These are phyloP conservation scores for Emmonsiellopsis sp. DNA, from an alignment of 2,329 filamentous ascomycete genomes.

Conservation along the genomic window DNA sequence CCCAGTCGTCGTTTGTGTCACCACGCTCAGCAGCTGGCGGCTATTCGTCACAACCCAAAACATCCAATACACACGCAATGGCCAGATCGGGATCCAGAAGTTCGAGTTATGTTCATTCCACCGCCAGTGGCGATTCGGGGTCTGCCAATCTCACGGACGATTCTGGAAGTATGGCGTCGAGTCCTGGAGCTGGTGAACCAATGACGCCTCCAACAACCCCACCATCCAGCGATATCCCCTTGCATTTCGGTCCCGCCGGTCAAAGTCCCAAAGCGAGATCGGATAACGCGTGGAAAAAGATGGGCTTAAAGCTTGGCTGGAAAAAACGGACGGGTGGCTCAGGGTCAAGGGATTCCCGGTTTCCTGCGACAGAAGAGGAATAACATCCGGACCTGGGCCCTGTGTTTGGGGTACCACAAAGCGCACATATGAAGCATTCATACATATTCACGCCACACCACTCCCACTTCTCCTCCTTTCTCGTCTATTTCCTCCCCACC, in stretches of 20 bases:
- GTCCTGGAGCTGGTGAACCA: conserved; percentile 31
- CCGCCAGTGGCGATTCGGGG: conserved; percentile 27
- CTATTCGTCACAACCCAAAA: conserved; percentile 18
- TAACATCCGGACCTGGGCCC: conserved; percentile 6
- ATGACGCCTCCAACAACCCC: conserved; percentile 45
- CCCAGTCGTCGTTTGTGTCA: conserved; percentile 11
- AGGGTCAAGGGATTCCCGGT: conserved; percentile 15
- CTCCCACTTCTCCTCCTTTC: neutral
- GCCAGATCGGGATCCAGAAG: conserved; percentile 26
- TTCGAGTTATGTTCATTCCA: conserved; percentile 24
- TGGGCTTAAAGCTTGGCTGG: conserved; percentile 41
- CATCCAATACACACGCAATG: conserved; percentile 20
- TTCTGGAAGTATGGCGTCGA: conserved; percentile 33
- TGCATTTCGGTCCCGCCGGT: conserved; percentile 17
- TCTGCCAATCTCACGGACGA: conserved; percentile 37
- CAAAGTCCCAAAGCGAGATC: conserved; percentile 32
- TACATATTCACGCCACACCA: neutral
- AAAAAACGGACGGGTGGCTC: conserved; percentile 26
- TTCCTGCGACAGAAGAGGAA: conserved; percentile 17
- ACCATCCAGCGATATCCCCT: conserved; percentile 32
- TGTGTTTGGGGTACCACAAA: neutral
- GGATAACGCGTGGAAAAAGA: conserved; percentile 44
- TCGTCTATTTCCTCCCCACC: neutral
- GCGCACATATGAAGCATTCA: neutral
- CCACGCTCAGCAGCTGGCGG: conserved; percentile 9